These are phyloP conservation scores for Pseudodiploospora longispora DNA, from an alignment of 2,329 filamentous ascomycete genomes.

Conservation along the genomic window DNA sequence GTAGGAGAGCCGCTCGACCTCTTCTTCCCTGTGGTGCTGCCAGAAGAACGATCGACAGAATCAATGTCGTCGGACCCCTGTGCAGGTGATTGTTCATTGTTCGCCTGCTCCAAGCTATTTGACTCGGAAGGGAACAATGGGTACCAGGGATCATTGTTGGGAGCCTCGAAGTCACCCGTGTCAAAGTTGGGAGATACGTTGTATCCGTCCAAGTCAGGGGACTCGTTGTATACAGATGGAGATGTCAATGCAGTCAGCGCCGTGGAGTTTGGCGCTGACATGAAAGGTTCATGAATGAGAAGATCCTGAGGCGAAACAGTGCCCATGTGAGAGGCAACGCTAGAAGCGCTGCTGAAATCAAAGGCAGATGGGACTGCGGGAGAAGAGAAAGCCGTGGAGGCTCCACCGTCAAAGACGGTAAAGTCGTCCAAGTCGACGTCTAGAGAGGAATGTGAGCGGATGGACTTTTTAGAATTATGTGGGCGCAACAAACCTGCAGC, in stretches of 20 bases:
- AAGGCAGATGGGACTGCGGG: slow-evolving; percentile 43
- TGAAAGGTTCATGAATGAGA: slow-evolving; percentile 57
- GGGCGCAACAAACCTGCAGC: slow-evolving; percentile 27
- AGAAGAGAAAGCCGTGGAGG: slow-evolving; percentile 44
- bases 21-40: slow-evolving; percentile 38
- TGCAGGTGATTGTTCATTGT: slow-evolving; percentile 34
- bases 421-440: slow-evolving; percentile 54
- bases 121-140: slow-evolving; percentile 59
- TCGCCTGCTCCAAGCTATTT: slow-evolving; percentile 17
- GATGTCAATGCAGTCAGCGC: slow-evolving; percentile 80
- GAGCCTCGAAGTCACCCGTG: slow-evolving; percentile 44
- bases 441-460: slow-evolving; percentile 29
- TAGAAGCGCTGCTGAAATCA: slow-evolving; percentile 40
- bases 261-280: slow-evolving; percentile 73
- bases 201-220: slow-evolving; percentile 66
- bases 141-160: slow-evolving; percentile 54
- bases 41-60: slow-evolving; percentile 29
- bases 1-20: slow-evolving; percentile 34
- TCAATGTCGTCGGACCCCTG: slow-evolving; percentile 42
- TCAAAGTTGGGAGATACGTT: slow-evolving; percentile 74
- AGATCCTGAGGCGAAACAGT: slow-evolving; percentile 84
- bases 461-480: not conserved
- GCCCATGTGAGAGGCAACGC: slow-evolving; percentile 46
- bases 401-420: slow-evolving; percentile 46
- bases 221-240: slow-evolving; percentile 70